Evolutionary conservation across 116 monocot species (phyloP).

Genomic region (Iris pallida): DNA sequence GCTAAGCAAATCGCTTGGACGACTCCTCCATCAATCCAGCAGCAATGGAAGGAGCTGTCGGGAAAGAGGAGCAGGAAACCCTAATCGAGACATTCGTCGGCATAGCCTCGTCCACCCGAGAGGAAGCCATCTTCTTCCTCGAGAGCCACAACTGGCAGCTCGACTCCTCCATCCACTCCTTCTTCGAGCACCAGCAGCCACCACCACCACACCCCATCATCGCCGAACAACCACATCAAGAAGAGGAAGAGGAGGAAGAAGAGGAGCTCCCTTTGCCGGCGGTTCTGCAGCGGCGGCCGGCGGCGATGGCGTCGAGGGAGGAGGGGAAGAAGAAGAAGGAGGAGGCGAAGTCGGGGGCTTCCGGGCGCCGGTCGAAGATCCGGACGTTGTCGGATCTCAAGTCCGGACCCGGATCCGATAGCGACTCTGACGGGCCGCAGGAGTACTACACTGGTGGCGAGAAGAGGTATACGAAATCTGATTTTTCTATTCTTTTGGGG

Average conservation of each 20-base stretch:
- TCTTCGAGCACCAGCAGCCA: conserved; percentile 37
- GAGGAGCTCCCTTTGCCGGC: neutral
- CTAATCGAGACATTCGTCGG: conserved; percentile 38
- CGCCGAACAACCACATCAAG: neutral
- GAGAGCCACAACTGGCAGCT: conserved; percentile 66
- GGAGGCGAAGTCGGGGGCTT: conserved; percentile 16
- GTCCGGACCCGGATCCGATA: conserved; percentile 40
- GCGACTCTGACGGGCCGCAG: conserved; percentile 69
- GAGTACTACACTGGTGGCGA: conserved; percentile 98
- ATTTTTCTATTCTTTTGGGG: no score
- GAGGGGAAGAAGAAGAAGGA: conserved; percentile 19
- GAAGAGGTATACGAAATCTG: conserved; percentile 89
- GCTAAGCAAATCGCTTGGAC: no score
- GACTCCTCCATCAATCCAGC: no score
- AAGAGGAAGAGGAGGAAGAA: neutral
- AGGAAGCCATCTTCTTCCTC: conserved; percentile 71
- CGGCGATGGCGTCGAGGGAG: neutral
- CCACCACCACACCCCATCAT: neutral
- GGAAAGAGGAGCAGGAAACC: conserved; percentile 9
- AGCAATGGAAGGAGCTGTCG: conserved; percentile 14
- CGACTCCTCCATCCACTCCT: conserved; percentile 66
- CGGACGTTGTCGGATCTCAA: conserved; percentile 87
- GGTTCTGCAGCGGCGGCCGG: neutral
- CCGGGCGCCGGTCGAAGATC: conserved; percentile 36
- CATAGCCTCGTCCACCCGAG: conserved; percentile 47